Percentiles rank a stretch among this genome's conserved stretches.
Conservation (phyloP, 306 rosid species). For the Quercus dentata region DNA sequence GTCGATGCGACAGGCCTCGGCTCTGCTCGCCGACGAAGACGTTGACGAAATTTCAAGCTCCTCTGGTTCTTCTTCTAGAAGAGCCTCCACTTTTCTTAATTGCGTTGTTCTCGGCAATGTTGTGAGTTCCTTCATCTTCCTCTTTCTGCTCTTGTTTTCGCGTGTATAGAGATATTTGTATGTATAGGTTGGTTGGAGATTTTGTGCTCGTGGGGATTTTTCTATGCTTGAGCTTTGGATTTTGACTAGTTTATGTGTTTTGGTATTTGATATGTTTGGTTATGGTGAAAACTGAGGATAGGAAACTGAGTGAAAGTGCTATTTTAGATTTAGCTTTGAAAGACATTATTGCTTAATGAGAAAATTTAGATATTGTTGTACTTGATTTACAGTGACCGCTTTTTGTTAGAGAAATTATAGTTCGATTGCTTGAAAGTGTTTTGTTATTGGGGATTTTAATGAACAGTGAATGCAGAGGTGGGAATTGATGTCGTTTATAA, state of each 20-base stretch:
- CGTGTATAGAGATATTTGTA: background rate
- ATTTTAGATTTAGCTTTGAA: no score
- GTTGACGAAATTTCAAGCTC: constrained; percentile 60
- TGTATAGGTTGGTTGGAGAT: background rate
- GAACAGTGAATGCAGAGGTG: background rate
- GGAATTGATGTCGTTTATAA: no score
- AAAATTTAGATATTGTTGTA: background rate
- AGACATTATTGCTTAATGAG: no score
- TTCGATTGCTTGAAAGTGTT: background rate
- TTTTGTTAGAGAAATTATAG: background rate
- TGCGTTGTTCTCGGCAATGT: constrained; percentile 93
- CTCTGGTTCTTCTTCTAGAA: constrained; percentile 47
- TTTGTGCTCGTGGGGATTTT: no score
- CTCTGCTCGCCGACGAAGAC: constrained; percentile 92
- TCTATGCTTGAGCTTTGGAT: no score
- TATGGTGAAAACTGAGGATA: no score
- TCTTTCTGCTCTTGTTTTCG: background rate
- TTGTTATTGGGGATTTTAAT: background rate
- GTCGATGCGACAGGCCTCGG: constrained; percentile 86
- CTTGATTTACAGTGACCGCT: background rate
- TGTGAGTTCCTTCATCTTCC: constrained; percentile 44
- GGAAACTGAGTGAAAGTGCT: no score
- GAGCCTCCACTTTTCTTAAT: constrained; percentile 86
- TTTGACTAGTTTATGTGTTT: no score
- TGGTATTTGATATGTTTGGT: no score